phyloP scores from a whole-genome alignment of 1,284 basidiomycete genomes.

The Leccinum cinnamomeum region DNA sequence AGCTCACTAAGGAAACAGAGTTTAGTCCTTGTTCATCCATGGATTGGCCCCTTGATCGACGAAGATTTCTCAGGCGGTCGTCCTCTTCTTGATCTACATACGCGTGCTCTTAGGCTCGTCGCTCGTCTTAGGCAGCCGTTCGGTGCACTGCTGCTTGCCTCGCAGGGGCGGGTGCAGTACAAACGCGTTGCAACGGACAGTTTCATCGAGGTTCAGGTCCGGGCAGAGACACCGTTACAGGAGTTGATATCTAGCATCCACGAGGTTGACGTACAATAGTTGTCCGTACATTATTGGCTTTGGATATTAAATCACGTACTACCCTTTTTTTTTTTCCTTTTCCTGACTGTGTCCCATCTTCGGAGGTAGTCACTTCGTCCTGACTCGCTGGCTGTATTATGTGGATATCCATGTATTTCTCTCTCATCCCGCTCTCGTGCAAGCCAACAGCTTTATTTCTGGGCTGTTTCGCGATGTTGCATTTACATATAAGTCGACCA shows the following conservation, averaged over 20 bases:
- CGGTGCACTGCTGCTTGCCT: neutral
- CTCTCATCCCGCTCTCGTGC: neutral
- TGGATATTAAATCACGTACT: neutral
- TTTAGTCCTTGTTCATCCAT: neutral
- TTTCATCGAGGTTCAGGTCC: neutral
- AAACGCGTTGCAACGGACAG: neutral
- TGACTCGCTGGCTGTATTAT: neutral
- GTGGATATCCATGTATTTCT: neutral
- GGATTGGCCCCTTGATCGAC: neutral
- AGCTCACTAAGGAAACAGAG: neutral
- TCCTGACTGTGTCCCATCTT: neutral
- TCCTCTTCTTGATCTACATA: neutral
- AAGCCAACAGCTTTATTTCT: neutral
- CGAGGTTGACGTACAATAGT: neutral
- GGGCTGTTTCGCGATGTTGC: neutral
- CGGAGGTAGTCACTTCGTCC: neutral
- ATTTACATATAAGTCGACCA: neutral
- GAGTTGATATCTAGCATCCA: neutral
- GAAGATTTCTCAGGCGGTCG: neutral
- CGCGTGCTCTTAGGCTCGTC: neutral
- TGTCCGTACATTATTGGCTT: neutral
- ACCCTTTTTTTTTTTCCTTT: neutral
- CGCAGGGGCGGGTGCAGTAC: neutral
- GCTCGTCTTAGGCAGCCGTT: neutral
- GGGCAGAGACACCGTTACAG: neutral